Conservation (phyloP, 768 basidiomycete species). For the Nevesoporus exiguus region DNA sequence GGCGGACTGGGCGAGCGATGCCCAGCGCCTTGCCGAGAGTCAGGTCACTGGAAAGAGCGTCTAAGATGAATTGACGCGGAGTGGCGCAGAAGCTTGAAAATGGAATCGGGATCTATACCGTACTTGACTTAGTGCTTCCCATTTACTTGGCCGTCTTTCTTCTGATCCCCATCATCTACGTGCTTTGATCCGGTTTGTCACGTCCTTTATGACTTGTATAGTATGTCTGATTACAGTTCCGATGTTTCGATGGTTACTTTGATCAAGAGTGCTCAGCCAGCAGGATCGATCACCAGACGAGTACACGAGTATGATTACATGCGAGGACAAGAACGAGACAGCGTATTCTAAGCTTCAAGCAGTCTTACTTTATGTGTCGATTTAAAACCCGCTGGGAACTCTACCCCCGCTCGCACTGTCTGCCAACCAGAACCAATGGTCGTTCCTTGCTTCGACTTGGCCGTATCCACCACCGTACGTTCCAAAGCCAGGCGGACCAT, state of each 20-base stretch:
- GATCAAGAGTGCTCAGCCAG: background rate
- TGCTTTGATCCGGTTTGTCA: background rate
- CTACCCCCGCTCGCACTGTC: slow-evolving; percentile 10
- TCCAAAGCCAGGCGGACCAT: slow-evolving; percentile 17
- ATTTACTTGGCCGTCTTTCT: background rate
- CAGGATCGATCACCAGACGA: background rate
- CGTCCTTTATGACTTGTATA: background rate
- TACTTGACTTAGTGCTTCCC: background rate
- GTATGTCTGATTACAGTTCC: background rate
- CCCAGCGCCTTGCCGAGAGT: background rate
- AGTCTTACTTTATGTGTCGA: no score
- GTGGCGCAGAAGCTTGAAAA: background rate
- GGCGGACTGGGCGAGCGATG: slow-evolving; percentile 20
- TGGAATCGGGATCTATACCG: background rate
- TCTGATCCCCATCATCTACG: background rate
- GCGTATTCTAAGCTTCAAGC: background rate
- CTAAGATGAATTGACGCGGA: background rate
- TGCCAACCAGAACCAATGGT: slow-evolving; percentile 26
- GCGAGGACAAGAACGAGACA: background rate
- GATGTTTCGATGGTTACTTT: background rate
- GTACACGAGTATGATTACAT: background rate
- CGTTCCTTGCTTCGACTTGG: slow-evolving; percentile 16
- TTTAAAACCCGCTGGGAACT: background rate
- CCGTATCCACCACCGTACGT: slow-evolving; percentile 14
- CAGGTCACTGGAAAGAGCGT: no score